Evolutionary conservation across 2,329 filamentous ascomycete species (phyloP), one percentile per base, ranked within the genome.

Genomic region (Periconia digitata): DNA sequence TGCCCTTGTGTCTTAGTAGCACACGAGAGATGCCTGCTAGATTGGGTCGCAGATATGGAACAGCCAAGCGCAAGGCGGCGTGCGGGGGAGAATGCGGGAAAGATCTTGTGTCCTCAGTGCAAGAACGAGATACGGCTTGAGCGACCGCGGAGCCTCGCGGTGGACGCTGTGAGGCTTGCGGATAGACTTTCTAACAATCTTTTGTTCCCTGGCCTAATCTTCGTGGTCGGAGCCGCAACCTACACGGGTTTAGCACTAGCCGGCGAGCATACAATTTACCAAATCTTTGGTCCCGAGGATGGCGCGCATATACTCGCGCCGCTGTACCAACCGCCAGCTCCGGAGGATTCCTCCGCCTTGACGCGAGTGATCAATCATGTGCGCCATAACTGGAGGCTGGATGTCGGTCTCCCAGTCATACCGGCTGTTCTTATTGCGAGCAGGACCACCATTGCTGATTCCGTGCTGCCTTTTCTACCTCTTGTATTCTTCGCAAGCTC

Each of bases 1-100:
- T 99, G 94, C 68, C 87, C 87, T 0, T 99, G 94, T 72, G 91
- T 89, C 12, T 79, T 99, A 34, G 89, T 89, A 47, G 94, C 92
- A 1, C 94, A 99, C 69, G 91, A 97, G 69, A 82, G 85, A 51
- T 96, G 92, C 68, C 80, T 97, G 56, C 79, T 97, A 34, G 87
- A 90, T 62, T 99, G 92, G 92, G 87, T 97, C 16, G 87, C 89
- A n/a, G 90, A 96, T 66, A 83, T 90, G 65, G 91, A 96, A 72
- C 77, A 81, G 18, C 81, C 82, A 1, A 79, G 75, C 32, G 73
- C 80, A 16, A 64, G 76, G 51, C 73, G 75, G 55, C 71, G 75
- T 57, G 81, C 66, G 69, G 77, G 68, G 17, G 63, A 64, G 20
- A 67, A 55, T 15, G 52, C 66, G 22, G 83, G 84, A 46, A 85